These are phyloP conservation scores for Tephrocybe sp. DNA, from an alignment of 768 basidiomycete genomes.

Conservation along the genomic window DNA sequence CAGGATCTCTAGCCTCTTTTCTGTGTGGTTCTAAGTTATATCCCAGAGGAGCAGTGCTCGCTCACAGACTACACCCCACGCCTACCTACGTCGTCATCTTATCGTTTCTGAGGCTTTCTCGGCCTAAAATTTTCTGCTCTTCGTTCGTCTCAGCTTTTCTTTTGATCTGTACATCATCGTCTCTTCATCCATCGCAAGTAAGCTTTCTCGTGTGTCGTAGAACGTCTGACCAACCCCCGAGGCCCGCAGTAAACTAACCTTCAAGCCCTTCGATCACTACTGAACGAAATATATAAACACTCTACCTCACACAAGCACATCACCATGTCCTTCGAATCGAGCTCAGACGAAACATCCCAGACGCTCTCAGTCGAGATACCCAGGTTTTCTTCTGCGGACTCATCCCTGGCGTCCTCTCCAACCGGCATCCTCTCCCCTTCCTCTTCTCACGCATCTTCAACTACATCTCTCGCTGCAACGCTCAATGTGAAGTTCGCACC, in stretches of 20 bases:
- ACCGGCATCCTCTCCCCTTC: slow-evolving; percentile 51
- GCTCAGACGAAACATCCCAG: slow-evolving; percentile 9
- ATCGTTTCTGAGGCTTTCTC: too few species aligned
- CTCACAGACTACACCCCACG: not conserved
- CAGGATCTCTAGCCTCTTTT: too few species aligned
- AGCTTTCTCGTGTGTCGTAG: too few species aligned
- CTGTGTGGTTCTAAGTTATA: too few species aligned
- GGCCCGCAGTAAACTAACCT: not conserved
- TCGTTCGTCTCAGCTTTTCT: not conserved
- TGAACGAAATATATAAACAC: not conserved
- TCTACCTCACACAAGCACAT: not conserved
- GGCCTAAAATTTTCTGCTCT: not conserved
- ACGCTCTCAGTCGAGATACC: slow-evolving; percentile 13
- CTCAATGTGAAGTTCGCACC: slow-evolving; percentile 59
- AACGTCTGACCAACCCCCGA: not conserved
- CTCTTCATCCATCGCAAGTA: not conserved
- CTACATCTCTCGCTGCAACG: slow-evolving; percentile 30
- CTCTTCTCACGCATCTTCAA: slow-evolving; percentile 32
- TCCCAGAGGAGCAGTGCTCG: slow-evolving; percentile 16
- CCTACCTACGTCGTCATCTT: not conserved
- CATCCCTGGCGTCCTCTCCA: slow-evolving; percentile 14
- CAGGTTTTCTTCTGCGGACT: slow-evolving; percentile 10
- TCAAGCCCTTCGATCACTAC: slow-evolving; percentile 1
- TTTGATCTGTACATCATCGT: not conserved
- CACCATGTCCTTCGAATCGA: slow-evolving; percentile 15